A percentile compares a stretch with the other conserved stretches of the same genome.
These are phyloP conservation scores for Gnetum montanum DNA, from an alignment of 75 land plant genomes.

Conservation along the genomic window DNA sequence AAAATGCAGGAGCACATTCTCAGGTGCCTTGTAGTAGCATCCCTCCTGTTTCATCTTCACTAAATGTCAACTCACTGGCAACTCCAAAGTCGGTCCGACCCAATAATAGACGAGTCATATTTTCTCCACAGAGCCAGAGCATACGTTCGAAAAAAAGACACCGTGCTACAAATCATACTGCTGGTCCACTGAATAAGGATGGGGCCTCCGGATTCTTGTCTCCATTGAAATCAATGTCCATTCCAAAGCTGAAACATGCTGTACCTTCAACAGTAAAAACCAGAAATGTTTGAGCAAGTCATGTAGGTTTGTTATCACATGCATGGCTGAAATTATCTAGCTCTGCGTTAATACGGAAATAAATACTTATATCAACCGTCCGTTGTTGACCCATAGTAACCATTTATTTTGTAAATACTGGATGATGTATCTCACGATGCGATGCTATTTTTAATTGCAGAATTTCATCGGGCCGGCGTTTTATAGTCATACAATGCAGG, in stretches of 20 bases:
- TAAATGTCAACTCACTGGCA: background rate
- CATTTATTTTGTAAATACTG: background rate
- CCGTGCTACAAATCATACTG: slow-evolving; percentile 46
- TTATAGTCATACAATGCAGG: too few relatives aligned
- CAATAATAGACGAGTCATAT: background rate
- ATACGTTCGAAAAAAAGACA: slow-evolving; percentile 57
- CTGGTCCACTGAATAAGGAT: slow-evolving; percentile 48
- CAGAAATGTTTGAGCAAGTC: background rate
- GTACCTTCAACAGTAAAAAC: slow-evolving; percentile 15
- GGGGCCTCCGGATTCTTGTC: slow-evolving; percentile 29
- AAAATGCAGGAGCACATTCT: background rate
- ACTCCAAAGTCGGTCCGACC: slow-evolving; percentile 7
- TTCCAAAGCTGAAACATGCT: slow-evolving; percentile 49
- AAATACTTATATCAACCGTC: background rate
- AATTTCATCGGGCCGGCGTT: too few relatives aligned
- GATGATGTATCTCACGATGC: background rate
- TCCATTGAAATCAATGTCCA: slow-evolving; percentile 43
- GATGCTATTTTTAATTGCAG: too few relatives aligned
- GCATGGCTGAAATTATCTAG: slow-evolving; percentile 36
- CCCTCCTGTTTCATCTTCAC: background rate
- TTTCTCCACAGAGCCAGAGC: slow-evolving; percentile 3
- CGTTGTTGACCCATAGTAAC: too few relatives aligned
- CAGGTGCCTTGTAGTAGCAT: background rate
- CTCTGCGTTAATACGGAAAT: too few relatives aligned
- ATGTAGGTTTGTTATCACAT: slow-evolving; percentile 25